A percentile compares a stretch with the other conserved stretches of the same genome.
These are phyloP conservation scores for Cochliopodium minus DNA, from an alignment of 208 protist species.

Conservation along the genomic window DNA sequence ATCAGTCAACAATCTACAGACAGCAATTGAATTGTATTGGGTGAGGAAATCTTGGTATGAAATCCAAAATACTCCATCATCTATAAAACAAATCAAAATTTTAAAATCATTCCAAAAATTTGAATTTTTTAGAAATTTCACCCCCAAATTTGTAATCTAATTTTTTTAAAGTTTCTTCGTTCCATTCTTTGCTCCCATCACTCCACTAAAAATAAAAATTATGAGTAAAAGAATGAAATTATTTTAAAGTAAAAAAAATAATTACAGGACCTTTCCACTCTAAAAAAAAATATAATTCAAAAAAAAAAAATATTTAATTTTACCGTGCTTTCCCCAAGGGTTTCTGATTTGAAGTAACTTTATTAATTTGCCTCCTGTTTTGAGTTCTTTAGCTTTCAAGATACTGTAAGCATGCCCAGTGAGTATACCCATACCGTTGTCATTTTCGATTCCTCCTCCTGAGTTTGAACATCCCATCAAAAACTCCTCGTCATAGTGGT, in stretches of 20 bases:
- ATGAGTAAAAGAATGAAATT: neutral
- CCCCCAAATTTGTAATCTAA: no score
- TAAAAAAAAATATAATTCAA: neutral
- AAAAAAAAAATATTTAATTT: neutral
- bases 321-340: neutral
- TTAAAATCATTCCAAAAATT: neutral
- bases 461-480: no score
- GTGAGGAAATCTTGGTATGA: neutral
- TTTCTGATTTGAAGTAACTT: neutral
- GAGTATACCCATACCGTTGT: no score
- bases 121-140: neutral
- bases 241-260: neutral
- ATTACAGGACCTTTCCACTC: neutral
- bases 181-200: no score
- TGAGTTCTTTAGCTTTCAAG: neutral
- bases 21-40: conserved; percentile 1
- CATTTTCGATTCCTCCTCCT: no score
- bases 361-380: neutral
- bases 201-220: neutral
- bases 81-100: neutral
- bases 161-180: no score
- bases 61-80: conserved; percentile 7
- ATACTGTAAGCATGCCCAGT: conserved; percentile 6
- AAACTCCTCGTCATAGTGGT: no score
- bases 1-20: neutral